Evolutionary conservation across 805 yeast species (phyloP), one percentile per base, ranked within the genome.

Genomic region (Tetrapisispora taiwanensis): DNA sequence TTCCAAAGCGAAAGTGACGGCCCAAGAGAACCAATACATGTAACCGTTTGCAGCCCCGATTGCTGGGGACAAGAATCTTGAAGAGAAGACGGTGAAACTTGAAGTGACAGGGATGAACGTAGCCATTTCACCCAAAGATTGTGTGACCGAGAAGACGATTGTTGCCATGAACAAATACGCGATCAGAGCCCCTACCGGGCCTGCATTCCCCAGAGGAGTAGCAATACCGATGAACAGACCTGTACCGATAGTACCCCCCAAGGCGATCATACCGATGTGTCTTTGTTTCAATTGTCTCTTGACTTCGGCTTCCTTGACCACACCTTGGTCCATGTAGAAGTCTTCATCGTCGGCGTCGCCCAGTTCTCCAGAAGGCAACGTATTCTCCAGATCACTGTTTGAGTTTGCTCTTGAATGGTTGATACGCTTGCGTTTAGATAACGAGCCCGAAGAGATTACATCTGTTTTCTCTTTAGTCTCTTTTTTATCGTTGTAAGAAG

Each of bases 161-260:
- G 81, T 60, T 31, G 82, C 85, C 72, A 81, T 79, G 60, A 79
- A 79, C 15, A 77, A 40, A 53, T 77, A 83, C 2, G 85, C 73
- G 39, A 83, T 76, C 24, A 83, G 62, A 4, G 84, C 67, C 42
- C 76, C 75, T 10, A 77, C 88, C 1, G 89, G 89, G 19, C 90
- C 90, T 14, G 84, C 79, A 28, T 66, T 55, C 3, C 62, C 52
- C 27, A 82, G 56, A 2, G 84, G 78, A 3, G 71, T 56, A 5
- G 79, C 70, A 34, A 81, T 73, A 57, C 84, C 79, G 39, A 83
- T 76, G 68, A 82, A 80, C 34, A 82, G 68, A 60, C 89, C 89
- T 3, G 88, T 81, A 54, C 89, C 89, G 48, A 83, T 81, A 30
- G 88, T 79, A 49, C 88, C 89, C 48, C 89, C 90, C 18, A 82